Evolutionary conservation across 768 basidiomycete genomes (phyloP).

Genomic region (Boletus rubroflammeus): DNA sequence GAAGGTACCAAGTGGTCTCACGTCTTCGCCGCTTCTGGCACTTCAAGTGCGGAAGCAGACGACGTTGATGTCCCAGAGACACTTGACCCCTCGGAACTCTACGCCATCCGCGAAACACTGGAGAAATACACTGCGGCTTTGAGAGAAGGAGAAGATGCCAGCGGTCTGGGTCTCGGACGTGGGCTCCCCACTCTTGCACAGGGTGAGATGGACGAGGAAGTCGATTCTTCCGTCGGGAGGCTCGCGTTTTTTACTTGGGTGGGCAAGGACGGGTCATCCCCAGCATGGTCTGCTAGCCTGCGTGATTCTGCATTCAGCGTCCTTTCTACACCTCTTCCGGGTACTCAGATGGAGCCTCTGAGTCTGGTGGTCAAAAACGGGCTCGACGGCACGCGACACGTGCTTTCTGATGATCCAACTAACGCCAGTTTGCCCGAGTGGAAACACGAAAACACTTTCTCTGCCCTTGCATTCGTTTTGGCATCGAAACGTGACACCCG

Average conservation of each 20-base stretch:
- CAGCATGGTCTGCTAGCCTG: conserved; percentile 39
- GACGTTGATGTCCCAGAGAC: conserved; percentile 82
- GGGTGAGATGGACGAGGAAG: conserved; percentile 91
- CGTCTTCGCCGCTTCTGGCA: conserved; percentile 62
- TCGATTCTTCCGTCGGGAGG: conserved; percentile 72
- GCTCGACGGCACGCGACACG: conserved; percentile 68
- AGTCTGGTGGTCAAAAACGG: conserved; percentile 63
- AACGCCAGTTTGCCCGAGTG: conserved; percentile 40
- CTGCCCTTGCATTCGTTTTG: conserved; percentile 89
- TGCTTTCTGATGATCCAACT: conserved; percentile 34
- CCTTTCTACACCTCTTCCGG: conserved; percentile 73
- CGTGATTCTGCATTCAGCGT: conserved; percentile 43
- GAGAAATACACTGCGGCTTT: conserved; percentile 81
- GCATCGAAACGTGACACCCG: conserved; percentile 89
- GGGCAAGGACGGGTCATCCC: conserved; percentile 43
- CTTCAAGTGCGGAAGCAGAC: conserved; percentile 31
- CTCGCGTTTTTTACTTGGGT: conserved; percentile 68
- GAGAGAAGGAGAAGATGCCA: conserved; percentile 52
- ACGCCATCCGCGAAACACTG: conserved; percentile 71
- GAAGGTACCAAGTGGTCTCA: conserved; percentile 84
- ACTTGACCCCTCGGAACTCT: conserved; percentile 79
- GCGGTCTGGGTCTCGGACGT: conserved; percentile 59
- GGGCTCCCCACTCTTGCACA: conserved; percentile 78
- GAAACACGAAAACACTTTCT: conserved; percentile 80
- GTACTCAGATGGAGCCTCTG: conserved; percentile 33